Conservation (phyloP, 139 green algal species). For the Chlamydomonas asymmetrica region DNA sequence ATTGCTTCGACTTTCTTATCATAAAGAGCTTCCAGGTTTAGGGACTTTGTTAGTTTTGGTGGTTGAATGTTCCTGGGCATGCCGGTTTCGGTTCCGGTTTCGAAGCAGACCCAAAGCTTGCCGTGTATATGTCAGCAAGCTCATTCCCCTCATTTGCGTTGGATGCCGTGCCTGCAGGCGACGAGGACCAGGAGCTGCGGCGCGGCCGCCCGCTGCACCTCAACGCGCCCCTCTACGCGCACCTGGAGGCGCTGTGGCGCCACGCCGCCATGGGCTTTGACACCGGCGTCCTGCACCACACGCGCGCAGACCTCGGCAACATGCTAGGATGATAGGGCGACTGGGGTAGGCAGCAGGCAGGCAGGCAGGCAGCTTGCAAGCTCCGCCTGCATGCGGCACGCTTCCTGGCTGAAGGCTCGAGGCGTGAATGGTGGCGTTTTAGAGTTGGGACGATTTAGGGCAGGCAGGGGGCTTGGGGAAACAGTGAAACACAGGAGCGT, state of each 20-base stretch:
- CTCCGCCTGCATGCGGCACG: too few relatives aligned
- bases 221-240: slow-evolving; percentile 14
- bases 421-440: too few relatives aligned
- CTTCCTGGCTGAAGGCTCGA: too few relatives aligned
- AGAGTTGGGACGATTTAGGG: too few relatives aligned
- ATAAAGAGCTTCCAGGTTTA: neutral
- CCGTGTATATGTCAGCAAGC: neutral
- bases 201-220: slow-evolving; percentile 44
- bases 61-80: neutral
- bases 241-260: slow-evolving; percentile 35
- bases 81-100: neutral
- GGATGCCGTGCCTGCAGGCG: neutral
- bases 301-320: slow-evolving; percentile 4
- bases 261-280: slow-evolving; percentile 42
- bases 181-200: slow-evolving; percentile 32
- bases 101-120: neutral
- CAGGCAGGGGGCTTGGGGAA: too few relatives aligned
- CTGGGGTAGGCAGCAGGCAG: too few relatives aligned
- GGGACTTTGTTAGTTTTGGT: neutral
- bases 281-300: slow-evolving; percentile 43
- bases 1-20: neutral
- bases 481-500: too few relatives aligned
- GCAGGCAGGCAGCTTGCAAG: too few relatives aligned
- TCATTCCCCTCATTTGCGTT: neutral
- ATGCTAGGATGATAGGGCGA: too few relatives aligned